Evolutionary conservation across 768 basidiomycete genomes (phyloP).

Genomic region (Termitomyces sp.): DNA sequence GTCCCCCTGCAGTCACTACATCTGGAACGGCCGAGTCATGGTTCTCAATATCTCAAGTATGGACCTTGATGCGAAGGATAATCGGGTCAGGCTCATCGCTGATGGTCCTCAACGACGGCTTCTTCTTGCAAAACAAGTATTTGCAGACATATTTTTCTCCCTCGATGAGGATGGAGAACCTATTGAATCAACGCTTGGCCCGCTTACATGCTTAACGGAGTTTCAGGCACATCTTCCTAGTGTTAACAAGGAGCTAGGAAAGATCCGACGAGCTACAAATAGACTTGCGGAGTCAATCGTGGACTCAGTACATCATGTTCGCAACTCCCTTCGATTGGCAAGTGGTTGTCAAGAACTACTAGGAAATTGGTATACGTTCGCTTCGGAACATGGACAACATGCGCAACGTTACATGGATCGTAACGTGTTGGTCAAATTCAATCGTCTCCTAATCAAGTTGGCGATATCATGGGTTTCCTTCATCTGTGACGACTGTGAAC

Average conservation of each 20-base stretch:
- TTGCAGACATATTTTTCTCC: slow-evolving; percentile 58
- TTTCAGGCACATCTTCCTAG: slow-evolving; percentile 86
- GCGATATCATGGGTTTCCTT: slow-evolving; percentile 98
- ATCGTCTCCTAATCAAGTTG: slow-evolving; percentile 77
- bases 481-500: slow-evolving; percentile 97
- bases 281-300: slow-evolving; percentile 90
- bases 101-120: slow-evolving; percentile 82
- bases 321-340: slow-evolving; percentile 53
- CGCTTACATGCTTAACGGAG: slow-evolving; percentile 56
- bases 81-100: slow-evolving; percentile 86
- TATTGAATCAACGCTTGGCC: slow-evolving; percentile 33
- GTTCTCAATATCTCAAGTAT: slow-evolving; percentile 69
- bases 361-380: slow-evolving; percentile 93
- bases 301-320: slow-evolving; percentile 85
- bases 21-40: slow-evolving; percentile 89
- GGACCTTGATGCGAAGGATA: slow-evolving; percentile 80
- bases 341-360: slow-evolving; percentile 76
- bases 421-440: slow-evolving; percentile 64
- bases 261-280: slow-evolving; percentile 86
- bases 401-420: slow-evolving; percentile 86
- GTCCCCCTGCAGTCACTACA: slow-evolving; percentile 79
- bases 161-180: slow-evolving; percentile 59
- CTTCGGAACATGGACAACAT: slow-evolving; percentile 93
- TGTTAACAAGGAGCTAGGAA: slow-evolving; percentile 85
- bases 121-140: slow-evolving; percentile 68